Conservation (phyloP, 148 eudicot genomes). For the Vaccinium vitisidaea region DNA sequence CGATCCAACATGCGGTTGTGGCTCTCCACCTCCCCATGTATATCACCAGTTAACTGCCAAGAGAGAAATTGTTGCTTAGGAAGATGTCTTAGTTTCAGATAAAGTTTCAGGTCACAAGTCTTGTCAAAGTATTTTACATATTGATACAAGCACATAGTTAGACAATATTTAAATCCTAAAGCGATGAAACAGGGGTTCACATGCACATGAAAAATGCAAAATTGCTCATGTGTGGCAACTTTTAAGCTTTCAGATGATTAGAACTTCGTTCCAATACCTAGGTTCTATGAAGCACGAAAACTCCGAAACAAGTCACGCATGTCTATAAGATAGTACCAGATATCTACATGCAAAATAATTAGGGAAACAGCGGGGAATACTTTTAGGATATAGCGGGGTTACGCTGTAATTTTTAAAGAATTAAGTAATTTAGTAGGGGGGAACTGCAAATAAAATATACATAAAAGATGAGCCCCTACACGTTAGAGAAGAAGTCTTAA, state of each 20-base stretch:
- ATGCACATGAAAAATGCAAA: background rate
- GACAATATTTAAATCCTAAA: background rate
- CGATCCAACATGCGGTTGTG: conserved; percentile 81
- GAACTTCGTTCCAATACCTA: background rate
- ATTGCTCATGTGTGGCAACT: background rate
- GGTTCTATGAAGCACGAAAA: background rate
- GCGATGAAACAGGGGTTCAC: background rate
- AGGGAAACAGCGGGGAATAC: background rate
- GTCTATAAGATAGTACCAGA: background rate
- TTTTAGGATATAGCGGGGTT: background rate
- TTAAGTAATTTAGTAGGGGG: background rate
- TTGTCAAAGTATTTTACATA: background rate
- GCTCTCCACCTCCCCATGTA: conserved; percentile 78
- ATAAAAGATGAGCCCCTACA: background rate
- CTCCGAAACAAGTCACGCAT: background rate
- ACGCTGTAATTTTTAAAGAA: background rate
- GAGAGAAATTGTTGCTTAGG: background rate
- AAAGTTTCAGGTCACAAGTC: background rate
- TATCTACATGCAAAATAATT: background rate
- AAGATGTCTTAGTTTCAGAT: background rate
- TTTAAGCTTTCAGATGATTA: background rate
- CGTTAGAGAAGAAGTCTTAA: background rate
- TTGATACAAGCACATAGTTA: background rate
- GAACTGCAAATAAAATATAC: background rate
- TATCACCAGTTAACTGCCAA: conserved; percentile 80